Evolutionary conservation across 2,329 filamentous ascomycete genomes (phyloP).

Genomic region (Didymella keratinophila): DNA sequence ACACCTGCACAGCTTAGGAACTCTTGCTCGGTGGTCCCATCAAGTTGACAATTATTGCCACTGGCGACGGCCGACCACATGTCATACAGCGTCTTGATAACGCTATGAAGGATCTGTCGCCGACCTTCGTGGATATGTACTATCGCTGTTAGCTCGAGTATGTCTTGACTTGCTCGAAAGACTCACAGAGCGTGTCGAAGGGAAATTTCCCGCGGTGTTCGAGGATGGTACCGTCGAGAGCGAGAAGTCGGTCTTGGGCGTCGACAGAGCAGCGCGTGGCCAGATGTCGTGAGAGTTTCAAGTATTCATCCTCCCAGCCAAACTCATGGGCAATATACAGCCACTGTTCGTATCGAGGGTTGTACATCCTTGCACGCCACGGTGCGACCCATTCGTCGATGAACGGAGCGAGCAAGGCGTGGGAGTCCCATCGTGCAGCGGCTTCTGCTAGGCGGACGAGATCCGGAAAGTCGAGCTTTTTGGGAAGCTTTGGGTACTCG

Average conservation of each 20-base stretch:
- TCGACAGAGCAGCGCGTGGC: constrained; percentile 5
- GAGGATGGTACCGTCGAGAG: not conserved
- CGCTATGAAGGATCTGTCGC: constrained; percentile 3
- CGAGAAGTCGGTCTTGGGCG: constrained; percentile 3
- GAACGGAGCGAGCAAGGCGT: constrained; percentile 21
- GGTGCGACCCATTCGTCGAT: constrained; percentile 24
- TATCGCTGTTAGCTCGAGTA: constrained; percentile 1
- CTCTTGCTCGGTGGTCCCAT: not conserved
- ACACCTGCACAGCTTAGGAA: constrained; percentile 5
- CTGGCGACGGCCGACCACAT: constrained; percentile 4
- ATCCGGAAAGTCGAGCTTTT: constrained; percentile 29
- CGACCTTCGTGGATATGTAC: constrained; percentile 7
- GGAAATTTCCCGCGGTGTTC: constrained; percentile 3
- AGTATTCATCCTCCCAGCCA: constrained; percentile 31
- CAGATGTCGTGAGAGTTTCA: constrained; percentile 17
- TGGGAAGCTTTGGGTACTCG: constrained; percentile 36
- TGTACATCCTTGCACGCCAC: constrained; percentile 13
- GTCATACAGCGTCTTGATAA: constrained; percentile 7
- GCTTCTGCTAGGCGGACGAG: constrained; percentile 39
- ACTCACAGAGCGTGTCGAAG: constrained; percentile 10
- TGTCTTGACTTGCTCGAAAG: not conserved
- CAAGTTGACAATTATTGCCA: constrained; percentile 1
- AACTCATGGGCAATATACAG: constrained; percentile 39
- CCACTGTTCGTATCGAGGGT: constrained; percentile 33
- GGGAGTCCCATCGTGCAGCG: constrained; percentile 39